Evolutionary conservation across 495 filamentous ascomycete genomes (phyloP), one percentile per base, ranked within the genome.

Genomic region (Tuber magnatum): DNA sequence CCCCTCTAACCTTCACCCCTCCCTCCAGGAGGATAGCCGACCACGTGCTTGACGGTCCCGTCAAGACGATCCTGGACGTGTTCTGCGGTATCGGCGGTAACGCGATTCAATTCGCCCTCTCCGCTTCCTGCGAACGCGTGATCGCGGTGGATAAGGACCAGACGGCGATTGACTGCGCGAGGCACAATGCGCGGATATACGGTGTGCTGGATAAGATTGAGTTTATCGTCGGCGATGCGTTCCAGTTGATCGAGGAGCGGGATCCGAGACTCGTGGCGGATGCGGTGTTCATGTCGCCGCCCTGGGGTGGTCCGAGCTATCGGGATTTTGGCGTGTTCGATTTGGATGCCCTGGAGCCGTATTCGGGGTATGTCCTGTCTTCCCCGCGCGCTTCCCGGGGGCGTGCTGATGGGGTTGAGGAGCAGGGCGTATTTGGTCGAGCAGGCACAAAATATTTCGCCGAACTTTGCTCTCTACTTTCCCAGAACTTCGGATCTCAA

Each of bases 41-140:
- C 35, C 91, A 98, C 80, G 82, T 97, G 0, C 84, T 87, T 40
- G 81, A 81, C 73, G 78, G 82, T 51, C 70, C 77, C 51, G 81
- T 86, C 76, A 85, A 73, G 82, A 87, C 78, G 83, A 87, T 98
- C 43, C 88, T 99, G 68, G 95, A 99, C 83, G 88, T 91, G 28
- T 98, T 99, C 85, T 91, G 90, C 38, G 95, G 95, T 43, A 93
- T 93, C 14, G 95, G 95, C 24, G 95, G 94, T 71, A 98, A 99
- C 82, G 87, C 91, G n/a, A 99, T 99, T 76, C 93, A 94, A 42
- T 97, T 98, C 81, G 95, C 95, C 22, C 86, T 89, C 12, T 91
- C 90, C 5, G 88, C 87, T 16, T 87, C 88, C 71, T 98, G 93
- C 91, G 86, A 89, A 42, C 90, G 88, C 70, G 87, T 99, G 69